A percentile compares a stretch with the other conserved stretches of the same genome.
phyloP scores from a whole-genome alignment of 202 grass and related monocot genomes.

The Digitaria exilis region DNA sequence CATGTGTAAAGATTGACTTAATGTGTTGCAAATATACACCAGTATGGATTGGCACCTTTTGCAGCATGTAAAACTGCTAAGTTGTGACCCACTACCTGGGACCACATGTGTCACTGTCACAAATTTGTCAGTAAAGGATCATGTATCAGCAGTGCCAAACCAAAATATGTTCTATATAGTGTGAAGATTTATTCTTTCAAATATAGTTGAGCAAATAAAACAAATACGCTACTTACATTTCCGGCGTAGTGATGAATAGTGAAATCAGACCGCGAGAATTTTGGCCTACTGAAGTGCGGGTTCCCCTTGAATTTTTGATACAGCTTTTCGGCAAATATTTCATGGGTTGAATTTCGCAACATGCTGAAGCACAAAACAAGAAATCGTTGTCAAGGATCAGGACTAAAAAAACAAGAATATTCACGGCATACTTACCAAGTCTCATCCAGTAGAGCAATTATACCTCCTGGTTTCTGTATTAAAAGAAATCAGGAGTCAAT shows the following conservation, averaged over 20 bases:
- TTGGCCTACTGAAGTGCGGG: slow-evolving; percentile 82
- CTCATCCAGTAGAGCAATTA: slow-evolving; percentile 96
- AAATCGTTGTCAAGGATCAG: slow-evolving; percentile 42
- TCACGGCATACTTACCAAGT: slow-evolving; percentile 66
- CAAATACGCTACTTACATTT: slow-evolving; percentile 70
- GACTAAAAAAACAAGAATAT: slow-evolving; percentile 23
- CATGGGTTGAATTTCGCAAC: slow-evolving; percentile 92
- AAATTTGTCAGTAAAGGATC: neutral
- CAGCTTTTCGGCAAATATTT: slow-evolving; percentile 94
- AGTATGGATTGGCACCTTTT: neutral
- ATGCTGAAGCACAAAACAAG: slow-evolving; percentile 65
- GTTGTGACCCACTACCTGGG: neutral
- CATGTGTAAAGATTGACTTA: neutral
- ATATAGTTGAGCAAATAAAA: neutral
- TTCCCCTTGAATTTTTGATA: slow-evolving; percentile 92
- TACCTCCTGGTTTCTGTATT: slow-evolving; percentile 94
- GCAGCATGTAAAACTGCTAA: slow-evolving; percentile 1
- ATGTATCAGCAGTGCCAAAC: slow-evolving; percentile 8
- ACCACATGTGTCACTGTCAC: slow-evolving; percentile 1
- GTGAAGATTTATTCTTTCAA: slow-evolving; percentile 28
- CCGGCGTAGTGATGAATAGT: slow-evolving; percentile 94
- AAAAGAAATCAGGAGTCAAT: slow-evolving; percentile 36
- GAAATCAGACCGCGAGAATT: slow-evolving; percentile 90
- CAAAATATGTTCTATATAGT: slow-evolving; percentile 19
- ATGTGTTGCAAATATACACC: neutral